Evolutionary conservation across 148 eudicot species (phyloP).

Genomic region (Spergularia bocconei): DNA sequence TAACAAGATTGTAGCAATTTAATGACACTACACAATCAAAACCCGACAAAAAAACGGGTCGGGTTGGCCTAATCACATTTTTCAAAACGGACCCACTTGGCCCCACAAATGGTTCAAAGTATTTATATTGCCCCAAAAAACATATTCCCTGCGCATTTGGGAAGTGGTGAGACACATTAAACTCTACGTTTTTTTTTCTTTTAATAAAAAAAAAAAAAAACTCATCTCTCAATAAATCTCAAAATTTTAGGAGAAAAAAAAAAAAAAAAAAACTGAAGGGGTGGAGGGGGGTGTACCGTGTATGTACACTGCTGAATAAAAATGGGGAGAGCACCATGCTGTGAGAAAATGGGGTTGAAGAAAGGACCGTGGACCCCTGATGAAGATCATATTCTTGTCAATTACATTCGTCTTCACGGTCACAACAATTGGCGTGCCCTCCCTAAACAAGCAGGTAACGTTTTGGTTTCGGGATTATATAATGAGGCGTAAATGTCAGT

Average conservation of each 20-base stretch:
- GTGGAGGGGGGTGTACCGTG: not conserved
- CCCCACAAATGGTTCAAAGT: not conserved
- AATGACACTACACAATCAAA: not conserved
- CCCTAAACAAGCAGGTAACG: constrained; percentile 45
- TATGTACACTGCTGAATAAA: not conserved
- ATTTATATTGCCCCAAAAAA: constrained; percentile 10
- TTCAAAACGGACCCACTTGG: not conserved
- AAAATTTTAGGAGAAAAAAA: not conserved
- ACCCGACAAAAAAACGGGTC: too few relatives aligned
- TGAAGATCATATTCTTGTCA: constrained; percentile 39
- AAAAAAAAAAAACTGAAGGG: constrained; percentile 10
- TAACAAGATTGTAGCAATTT: not conserved
- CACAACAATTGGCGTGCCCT: constrained; percentile 49
- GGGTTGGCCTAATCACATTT: not conserved
- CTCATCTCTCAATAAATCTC: too few relatives aligned
- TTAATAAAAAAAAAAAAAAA: not conserved
- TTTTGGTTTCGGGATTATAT: not conserved
- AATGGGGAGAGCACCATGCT: constrained; percentile 49
- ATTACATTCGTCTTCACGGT: constrained; percentile 33
- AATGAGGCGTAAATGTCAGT: too few relatives aligned
- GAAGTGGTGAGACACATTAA: constrained; percentile 4
- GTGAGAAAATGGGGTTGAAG: constrained; percentile 50
- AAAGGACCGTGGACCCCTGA: constrained; percentile 49
- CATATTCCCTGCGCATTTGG: constrained; percentile 19
- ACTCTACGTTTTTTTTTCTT: not conserved